Evolutionary conservation across 2,329 filamentous ascomycete genomes (phyloP), one percentile per base, ranked within the genome.

Genomic region (Sphaerulina populicola): DNA sequence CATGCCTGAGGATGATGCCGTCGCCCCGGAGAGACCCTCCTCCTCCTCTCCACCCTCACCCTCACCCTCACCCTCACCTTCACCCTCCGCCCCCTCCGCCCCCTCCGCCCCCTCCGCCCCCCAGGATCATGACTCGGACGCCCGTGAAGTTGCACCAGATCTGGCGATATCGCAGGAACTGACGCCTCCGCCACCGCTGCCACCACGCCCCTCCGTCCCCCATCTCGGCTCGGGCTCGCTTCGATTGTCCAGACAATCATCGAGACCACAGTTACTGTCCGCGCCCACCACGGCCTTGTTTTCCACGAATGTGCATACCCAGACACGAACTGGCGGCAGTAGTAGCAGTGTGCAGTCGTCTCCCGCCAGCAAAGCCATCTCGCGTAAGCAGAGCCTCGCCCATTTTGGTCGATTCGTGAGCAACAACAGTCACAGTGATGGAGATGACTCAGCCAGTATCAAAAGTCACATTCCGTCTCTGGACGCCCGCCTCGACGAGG

Each of bases 271-370:
- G 50, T 61, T 76, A 14, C 67, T 72, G 23, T 82, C 85, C 1
- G 82, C 81, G 53, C 81, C 91, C 43, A 96, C 90, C 3, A 96
- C 89, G 0, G 89, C 89, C 8, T 65, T 97, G 11, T 91, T 88
- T 0, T 78, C 88, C 12, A 77, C 89, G 55, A 89, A 91, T 59
- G 83, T 90, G 49, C 85, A 88, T 60, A 87, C 85, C 0, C 76
- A 90, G 44, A 82, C 82, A 1, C 84, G 86, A 56, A 81, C 81
- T 9, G 86, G 88, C 21, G 44, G 88, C 21, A 44, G 53, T 55
- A 37, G 52, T 38, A 58, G 55, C 3, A 48, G 56, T 30, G 44
- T 47, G 1, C 52, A 49, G 7, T 64, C 63, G 6, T 65, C 64
- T 30, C 61, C 63, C 1, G 53, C 54, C 8, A 65, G 62, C 44